Percentiles rank a stretch among this genome's conserved stretches.
Conservation (phyloP, 2,329 filamentous ascomycete species). For the Coniochaeta prunicola region DNA sequence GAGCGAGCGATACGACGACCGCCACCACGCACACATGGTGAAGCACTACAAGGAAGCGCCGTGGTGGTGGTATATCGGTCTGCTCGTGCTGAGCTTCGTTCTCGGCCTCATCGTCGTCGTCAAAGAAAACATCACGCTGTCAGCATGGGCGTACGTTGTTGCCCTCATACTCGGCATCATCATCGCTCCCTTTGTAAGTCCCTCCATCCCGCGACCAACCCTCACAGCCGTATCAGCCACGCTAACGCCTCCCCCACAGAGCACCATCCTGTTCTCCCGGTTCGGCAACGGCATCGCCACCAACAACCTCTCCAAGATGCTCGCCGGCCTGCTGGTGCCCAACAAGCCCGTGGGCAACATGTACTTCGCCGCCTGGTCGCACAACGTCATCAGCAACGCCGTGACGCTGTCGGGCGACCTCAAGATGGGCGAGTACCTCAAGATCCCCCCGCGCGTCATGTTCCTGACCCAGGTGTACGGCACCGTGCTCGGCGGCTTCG, state of each 20-base stretch:
- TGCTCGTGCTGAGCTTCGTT: constrained; percentile 36
- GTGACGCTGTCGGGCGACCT: constrained; percentile 45
- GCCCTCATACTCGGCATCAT: constrained; percentile 33
- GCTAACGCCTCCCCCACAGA: constrained; percentile 22
- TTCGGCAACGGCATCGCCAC: constrained; percentile 52
- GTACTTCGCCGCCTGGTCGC: constrained; percentile 53
- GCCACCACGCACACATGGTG: constrained; percentile 44
- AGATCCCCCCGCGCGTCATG: constrained; percentile 47
- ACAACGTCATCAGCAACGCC: constrained; percentile 44
- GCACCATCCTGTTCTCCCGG: constrained; percentile 41
- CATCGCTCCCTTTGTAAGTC: constrained; percentile 41
- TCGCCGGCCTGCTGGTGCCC: constrained; percentile 43
- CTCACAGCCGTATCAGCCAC: constrained; percentile 3
- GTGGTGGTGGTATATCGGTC: constrained; percentile 37
- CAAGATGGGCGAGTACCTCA: constrained; percentile 55
- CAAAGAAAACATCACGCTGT: constrained; percentile 38
- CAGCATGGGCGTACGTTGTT: constrained; percentile 39
- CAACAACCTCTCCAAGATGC: constrained; percentile 47
- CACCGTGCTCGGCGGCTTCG: constrained; percentile 42
- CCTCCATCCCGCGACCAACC: background rate
- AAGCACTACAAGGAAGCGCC: constrained; percentile 44
- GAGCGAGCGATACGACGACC: constrained; percentile 35
- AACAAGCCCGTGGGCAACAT: constrained; percentile 46
- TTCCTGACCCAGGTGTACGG: constrained; percentile 49
- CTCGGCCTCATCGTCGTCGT: constrained; percentile 37